These are phyloP conservation scores for Dactylella cylindrospora DNA, from an alignment of 2,329 filamentous ascomycete species.

Conservation along the genomic window DNA sequence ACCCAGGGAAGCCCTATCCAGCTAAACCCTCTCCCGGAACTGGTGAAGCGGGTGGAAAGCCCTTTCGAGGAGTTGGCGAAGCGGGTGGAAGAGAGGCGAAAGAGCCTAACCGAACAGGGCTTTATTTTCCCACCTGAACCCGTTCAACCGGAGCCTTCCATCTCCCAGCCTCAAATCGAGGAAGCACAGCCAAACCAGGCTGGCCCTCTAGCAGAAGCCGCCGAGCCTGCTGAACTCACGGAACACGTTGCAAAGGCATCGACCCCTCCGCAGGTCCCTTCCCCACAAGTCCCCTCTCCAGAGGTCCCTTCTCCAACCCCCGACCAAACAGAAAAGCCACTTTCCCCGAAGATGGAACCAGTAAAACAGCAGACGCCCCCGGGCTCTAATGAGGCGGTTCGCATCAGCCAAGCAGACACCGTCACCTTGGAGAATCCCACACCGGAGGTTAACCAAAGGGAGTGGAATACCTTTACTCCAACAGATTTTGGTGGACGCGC, in stretches of 20 bases:
- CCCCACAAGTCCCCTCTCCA: slow-evolving; percentile 1
- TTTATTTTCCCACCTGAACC: neutral
- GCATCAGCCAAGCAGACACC: slow-evolving; percentile 41
- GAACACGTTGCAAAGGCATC: neutral
- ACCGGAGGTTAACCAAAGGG: slow-evolving; percentile 28
- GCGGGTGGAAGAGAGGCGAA: neutral
- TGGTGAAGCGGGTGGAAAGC: neutral
- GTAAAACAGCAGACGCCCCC: slow-evolving; percentile 24
- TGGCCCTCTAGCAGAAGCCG: neutral
- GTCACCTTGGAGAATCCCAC: slow-evolving; percentile 38
- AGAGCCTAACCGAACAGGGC: too few relatives aligned
- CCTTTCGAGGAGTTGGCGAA: neutral
- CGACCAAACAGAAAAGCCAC: slow-evolving; percentile 10
- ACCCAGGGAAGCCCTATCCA: too few relatives aligned
- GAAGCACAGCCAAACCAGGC: neutral
- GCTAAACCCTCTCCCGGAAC: neutral
- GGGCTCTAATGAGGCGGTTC: slow-evolving; percentile 11
- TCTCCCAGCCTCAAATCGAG: neutral
- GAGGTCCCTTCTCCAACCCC: neutral
- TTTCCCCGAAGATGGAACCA: neutral
- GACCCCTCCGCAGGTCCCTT: neutral
- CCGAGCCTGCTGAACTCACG: neutral
- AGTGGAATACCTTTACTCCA: slow-evolving; percentile 16
- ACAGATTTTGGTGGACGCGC: slow-evolving; percentile 4
- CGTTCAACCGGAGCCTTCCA: slow-evolving; percentile 1